A percentile compares a stretch with the other conserved stretches of the same genome.
Conservation (phyloP, 208 protist species). For the Naegleria gruberi region DNA sequence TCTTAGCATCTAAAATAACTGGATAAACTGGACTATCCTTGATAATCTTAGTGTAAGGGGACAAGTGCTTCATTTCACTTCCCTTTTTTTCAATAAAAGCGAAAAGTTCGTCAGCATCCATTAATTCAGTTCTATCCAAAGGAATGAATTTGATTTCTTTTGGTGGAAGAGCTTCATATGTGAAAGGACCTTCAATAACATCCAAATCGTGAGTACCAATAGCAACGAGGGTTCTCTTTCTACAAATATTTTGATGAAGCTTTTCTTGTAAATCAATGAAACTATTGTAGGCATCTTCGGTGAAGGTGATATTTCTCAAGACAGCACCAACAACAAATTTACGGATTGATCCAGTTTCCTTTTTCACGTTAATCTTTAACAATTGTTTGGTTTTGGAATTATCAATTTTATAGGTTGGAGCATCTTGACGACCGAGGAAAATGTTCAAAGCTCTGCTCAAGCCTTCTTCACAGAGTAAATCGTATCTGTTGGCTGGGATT, state of each 20-base stretch:
- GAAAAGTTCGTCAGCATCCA: constrained; percentile 64
- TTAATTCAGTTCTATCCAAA: constrained; percentile 57
- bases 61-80: constrained; percentile 1
- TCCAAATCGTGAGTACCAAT: constrained; percentile 99
- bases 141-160: constrained; percentile 85
- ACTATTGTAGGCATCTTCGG: constrained; percentile 77
- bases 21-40: constrained; percentile 51
- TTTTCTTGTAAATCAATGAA: constrained; percentile 98
- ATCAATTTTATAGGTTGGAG: constrained; percentile 56
- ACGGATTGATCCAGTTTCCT: constrained; percentile 68
- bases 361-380: constrained; percentile 68
- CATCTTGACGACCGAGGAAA: constrained; percentile 61
- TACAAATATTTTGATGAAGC: constrained; percentile 93
- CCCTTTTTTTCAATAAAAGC: constrained; percentile 42
- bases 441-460: constrained; percentile 65
- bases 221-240: constrained; percentile 90
- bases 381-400: constrained; percentile 43
- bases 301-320: constrained; percentile 88
- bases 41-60: not conserved
- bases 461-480: constrained; percentile 91
- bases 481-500: constrained; percentile 94
- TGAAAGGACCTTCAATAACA: constrained; percentile 52
- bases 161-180: constrained; percentile 74
- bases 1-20: constrained; percentile 57
- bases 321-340: constrained; percentile 95